Conservation (phyloP, 176 grass and related monocot species). For the Bonia amplexicaulis region DNA sequence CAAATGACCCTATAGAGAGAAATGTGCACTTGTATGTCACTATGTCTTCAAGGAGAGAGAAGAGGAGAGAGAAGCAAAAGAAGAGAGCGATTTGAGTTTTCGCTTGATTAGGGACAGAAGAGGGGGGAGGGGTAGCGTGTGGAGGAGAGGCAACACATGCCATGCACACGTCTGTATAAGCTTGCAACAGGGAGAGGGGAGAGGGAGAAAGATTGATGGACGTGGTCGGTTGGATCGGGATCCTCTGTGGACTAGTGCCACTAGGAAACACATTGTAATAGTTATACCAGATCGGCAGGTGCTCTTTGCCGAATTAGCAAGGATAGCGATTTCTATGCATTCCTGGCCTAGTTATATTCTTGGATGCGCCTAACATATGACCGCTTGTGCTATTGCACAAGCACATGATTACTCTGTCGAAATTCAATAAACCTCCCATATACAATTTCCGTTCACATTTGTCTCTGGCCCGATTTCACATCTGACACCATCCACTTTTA, state of each 20-base stretch:
- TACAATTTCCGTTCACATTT: too few relatives aligned
- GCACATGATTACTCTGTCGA: too few relatives aligned
- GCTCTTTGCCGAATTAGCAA: not conserved
- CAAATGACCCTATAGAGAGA: too few relatives aligned
- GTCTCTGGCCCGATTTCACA: too few relatives aligned
- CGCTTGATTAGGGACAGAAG: not conserved
- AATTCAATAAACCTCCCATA: too few relatives aligned
- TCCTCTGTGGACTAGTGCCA: not conserved
- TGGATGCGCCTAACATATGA: too few relatives aligned
- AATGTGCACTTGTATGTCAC: too few relatives aligned
- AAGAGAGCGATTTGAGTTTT: too few relatives aligned
- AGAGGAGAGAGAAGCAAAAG: not conserved
- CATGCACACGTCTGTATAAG: not conserved
- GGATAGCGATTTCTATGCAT: not conserved
- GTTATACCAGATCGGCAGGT: not conserved
- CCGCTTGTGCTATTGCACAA: too few relatives aligned
- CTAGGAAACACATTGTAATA: not conserved
- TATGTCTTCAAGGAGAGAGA: not conserved
- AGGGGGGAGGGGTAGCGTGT: not conserved
- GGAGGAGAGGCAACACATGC: conserved; percentile 51
- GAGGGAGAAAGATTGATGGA: not conserved
- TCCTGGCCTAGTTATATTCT: too few relatives aligned
- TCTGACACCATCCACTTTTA: too few relatives aligned
- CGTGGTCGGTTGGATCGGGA: conserved; percentile 7
- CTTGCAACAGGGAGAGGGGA: not conserved